These are phyloP conservation scores for Blastomyces emzantsi DNA, from an alignment of 2,329 filamentous ascomycete species.

Conservation along the genomic window DNA sequence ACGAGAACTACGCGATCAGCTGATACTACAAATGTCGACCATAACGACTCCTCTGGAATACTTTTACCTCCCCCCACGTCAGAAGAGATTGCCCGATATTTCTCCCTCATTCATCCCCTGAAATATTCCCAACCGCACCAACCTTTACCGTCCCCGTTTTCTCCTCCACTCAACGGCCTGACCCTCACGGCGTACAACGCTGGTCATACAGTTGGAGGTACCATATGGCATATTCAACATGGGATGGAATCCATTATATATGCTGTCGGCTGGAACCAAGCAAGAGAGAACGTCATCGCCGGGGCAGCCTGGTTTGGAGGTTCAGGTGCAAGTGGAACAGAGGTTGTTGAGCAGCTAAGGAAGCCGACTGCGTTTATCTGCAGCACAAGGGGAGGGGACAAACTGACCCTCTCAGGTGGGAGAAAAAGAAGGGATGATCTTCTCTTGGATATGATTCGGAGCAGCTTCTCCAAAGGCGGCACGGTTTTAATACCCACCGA, in stretches of 20 bases:
- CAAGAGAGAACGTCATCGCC: slow-evolving; percentile 87
- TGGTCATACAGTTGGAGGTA: slow-evolving; percentile 89
- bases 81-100: slow-evolving; percentile 88
- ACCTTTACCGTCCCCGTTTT: slow-evolving; percentile 76
- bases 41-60: slow-evolving; percentile 34
- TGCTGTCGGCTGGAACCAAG: slow-evolving; percentile 96
- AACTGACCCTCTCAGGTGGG: slow-evolving; percentile 59
- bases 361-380: slow-evolving; percentile 92
- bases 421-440: slow-evolving; percentile 76
- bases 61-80: slow-evolving; percentile 62
- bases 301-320: slow-evolving; percentile 91
- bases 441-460: slow-evolving; percentile 69
- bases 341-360: slow-evolving; percentile 86
- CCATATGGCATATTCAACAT: slow-evolving; percentile 98
- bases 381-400: slow-evolving; percentile 71
- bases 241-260: slow-evolving; percentile 95
- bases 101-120: slow-evolving; percentile 77
- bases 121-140: slow-evolving; percentile 98
- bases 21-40: slow-evolving; percentile 27
- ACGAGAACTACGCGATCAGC: slow-evolving; percentile 22
- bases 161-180: slow-evolving; percentile 78
- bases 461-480: slow-evolving; percentile 70
- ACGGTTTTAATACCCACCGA: slow-evolving; percentile 91
- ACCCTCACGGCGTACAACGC: slow-evolving; percentile 96
- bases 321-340: slow-evolving; percentile 66